Evolutionary conservation across 495 filamentous ascomycete genomes (phyloP).

Genomic region (Mytilinidion resinicola): DNA sequence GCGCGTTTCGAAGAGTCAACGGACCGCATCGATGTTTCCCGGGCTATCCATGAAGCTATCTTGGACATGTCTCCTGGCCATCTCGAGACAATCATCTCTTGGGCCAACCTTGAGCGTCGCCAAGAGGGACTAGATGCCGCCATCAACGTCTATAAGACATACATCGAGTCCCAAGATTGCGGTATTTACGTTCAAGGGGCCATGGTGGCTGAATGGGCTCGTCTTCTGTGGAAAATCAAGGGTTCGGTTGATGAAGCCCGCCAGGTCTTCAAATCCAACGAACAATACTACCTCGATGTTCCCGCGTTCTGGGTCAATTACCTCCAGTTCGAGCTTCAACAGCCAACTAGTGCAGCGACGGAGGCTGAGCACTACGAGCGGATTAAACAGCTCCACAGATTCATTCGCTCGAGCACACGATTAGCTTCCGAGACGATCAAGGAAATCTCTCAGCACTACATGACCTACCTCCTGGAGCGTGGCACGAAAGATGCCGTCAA

Average conservation of each 20-base stretch:
- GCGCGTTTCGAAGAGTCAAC: conserved; percentile 89
- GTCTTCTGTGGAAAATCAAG: conserved; percentile 84
- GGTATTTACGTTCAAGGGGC: conserved; percentile 80
- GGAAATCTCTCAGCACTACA: conserved; percentile 72
- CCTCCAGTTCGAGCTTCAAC: conserved; percentile 81
- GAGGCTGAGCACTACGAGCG: conserved; percentile 62
- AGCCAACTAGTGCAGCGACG: conserved; percentile 62
- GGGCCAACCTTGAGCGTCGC: conserved; percentile 83
- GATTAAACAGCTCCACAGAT: conserved; percentile 74
- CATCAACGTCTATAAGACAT: conserved; percentile 73
- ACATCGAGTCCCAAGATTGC: conserved; percentile 64
- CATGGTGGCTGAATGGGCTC: conserved; percentile 84
- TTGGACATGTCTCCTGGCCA: conserved; percentile 64
- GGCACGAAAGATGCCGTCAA: conserved; percentile 61
- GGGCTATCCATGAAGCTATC: conserved; percentile 77
- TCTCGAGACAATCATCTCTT: conserved; percentile 78
- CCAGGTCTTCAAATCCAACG: conserved; percentile 73
- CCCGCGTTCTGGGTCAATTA: conserved; percentile 89
- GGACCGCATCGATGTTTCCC: conserved; percentile 67
- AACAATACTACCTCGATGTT: conserved; percentile 80
- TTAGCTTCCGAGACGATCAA: conserved; percentile 62
- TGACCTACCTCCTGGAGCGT: conserved; percentile 76
- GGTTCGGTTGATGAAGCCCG: conserved; percentile 80
- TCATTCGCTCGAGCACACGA: conserved; percentile 68
- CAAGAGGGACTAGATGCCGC: conserved; percentile 81